These are phyloP conservation scores for Candida taoyuanica DNA, from an alignment of 805 yeast species.

Conservation along the genomic window DNA sequence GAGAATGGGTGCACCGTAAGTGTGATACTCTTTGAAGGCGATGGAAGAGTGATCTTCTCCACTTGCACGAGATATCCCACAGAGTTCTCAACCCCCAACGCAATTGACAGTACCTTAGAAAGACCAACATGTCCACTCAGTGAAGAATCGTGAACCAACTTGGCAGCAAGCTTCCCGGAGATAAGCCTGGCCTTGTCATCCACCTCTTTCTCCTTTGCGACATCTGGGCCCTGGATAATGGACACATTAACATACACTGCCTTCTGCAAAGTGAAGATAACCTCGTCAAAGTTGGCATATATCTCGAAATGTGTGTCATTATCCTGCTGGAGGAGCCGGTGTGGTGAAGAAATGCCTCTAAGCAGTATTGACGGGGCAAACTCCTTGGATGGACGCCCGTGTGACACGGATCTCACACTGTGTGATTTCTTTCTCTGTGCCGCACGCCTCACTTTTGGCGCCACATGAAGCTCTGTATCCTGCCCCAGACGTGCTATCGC, in stretches of 20 bases:
- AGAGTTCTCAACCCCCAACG: slow-evolving; percentile 46
- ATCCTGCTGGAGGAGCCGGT: slow-evolving; percentile 31
- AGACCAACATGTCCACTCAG: slow-evolving; percentile 44
- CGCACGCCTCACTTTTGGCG: slow-evolving; percentile 52
- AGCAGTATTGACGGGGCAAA: slow-evolving; percentile 36
- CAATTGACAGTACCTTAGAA: slow-evolving; percentile 48
- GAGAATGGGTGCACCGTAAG: slow-evolving; percentile 52
- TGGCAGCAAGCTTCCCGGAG: slow-evolving; percentile 41
- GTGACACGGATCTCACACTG: slow-evolving; percentile 23
- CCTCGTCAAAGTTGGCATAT: slow-evolving; percentile 40
- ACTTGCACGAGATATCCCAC: slow-evolving; percentile 53
- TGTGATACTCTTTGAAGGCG: slow-evolving; percentile 32
- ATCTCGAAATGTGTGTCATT: slow-evolving; percentile 34
- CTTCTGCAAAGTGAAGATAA: slow-evolving; percentile 30
- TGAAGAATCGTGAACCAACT: slow-evolving; percentile 35
- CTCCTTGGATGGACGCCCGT: slow-evolving; percentile 21
- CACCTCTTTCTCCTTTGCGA: slow-evolving; percentile 11
- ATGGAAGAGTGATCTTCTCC: slow-evolving; percentile 36
- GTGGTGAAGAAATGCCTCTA: slow-evolving; percentile 57
- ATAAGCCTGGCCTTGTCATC: slow-evolving; percentile 10
- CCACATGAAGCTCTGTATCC: slow-evolving; percentile 66
- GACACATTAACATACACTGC: slow-evolving; percentile 47
- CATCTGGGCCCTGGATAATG: slow-evolving; percentile 48
- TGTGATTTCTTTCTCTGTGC: slow-evolving; percentile 23
- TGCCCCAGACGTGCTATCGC: slow-evolving; percentile 51